These are phyloP conservation scores for Bruguiera gymnorhiza DNA, from an alignment of 345 rosid species.

Conservation along the genomic window DNA sequence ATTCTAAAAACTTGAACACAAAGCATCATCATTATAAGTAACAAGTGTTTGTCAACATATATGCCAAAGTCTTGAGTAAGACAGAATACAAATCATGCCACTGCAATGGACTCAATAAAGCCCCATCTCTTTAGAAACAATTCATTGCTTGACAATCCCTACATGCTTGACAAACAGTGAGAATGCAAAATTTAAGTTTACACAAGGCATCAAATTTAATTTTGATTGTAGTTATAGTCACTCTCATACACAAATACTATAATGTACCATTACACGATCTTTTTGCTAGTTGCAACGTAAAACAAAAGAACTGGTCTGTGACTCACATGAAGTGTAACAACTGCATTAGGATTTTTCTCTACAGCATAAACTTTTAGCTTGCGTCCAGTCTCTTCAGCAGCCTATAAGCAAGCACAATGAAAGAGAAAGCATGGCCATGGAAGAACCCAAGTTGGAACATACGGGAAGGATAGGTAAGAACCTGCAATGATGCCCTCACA, in stretches of 20 bases:
- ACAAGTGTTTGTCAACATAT: not conserved
- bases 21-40: not conserved
- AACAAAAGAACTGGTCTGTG: slow-evolving; percentile 10
- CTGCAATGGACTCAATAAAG: too few species aligned
- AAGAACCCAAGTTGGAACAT: slow-evolving; percentile 16
- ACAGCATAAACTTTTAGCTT: slow-evolving; percentile 85
- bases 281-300: not conserved
- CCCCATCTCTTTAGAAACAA: too few species aligned
- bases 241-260: not conserved
- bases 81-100: not conserved
- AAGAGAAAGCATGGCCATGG: slow-evolving; percentile 7
- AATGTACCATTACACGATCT: not conserved
- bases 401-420: slow-evolving; percentile 45
- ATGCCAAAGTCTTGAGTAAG: not conserved
- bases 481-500: slow-evolving; percentile 97
- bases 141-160: too few species aligned
- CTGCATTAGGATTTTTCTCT: slow-evolving; percentile 99
- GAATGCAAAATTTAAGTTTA: too few species aligned
- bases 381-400: slow-evolving; percentile 92
- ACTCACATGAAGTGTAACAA: slow-evolving; percentile 95
- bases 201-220: not conserved
- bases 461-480: slow-evolving; percentile 27
- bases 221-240: not conserved
- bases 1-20: slow-evolving; percentile 9
- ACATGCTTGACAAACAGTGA: too few species aligned